Base-by-base conservation (phyloP, 345 rosid genomes). In the Lepidium sativum region DNA sequence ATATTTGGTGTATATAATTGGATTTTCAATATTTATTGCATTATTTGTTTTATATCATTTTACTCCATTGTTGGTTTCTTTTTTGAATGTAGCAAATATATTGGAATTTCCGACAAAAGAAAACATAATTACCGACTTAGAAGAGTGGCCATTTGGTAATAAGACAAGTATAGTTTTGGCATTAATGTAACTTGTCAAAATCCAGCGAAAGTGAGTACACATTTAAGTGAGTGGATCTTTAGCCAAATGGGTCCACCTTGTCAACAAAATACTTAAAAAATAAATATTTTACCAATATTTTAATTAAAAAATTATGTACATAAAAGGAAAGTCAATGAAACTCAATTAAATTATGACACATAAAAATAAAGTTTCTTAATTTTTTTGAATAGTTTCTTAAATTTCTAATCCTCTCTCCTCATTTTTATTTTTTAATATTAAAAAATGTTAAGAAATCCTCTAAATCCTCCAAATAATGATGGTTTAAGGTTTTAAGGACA, bases 101-200 rank as follows among this genome's bases (percentile, higher is more conserved):
- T 18, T 60, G 20, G 17, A 43, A 13, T 43, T 29, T 42, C 8
- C 32, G 11, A 51, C 20, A 51, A 17, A 43, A 23, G 1, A 59
- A 60, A 60, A 16, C 29, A 55, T 16, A 31, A 31, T 12, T 17
- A 52, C 12, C 16, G 27, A 50, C 2, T 12, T 9, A 14, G 15
- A 25, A 16, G 49, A 47, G 50, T 67, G 72, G 59, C 7, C 42
- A 18, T 38, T 18, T 58, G 35, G 72, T 49, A 48, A 48, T 14
- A 18, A 20, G 4, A 58, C 27, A 39, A 48, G 33, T 40, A 17
- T 40, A 31, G 8, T 16, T 58, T 53, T 41, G 65, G 40, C 13
- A 13, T 35, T 32, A 17, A 31, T n/a, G 57, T 47, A 9, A 47
- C 47, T 17, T 57, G 50, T 37, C 25, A 27, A 25, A 45, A 45